Percentiles rank a stretch among this genome's conserved stretches.
Evolutionary conservation across 164 flowering plant species (phyloP).

Genomic region (Annona squamosa): DNA sequence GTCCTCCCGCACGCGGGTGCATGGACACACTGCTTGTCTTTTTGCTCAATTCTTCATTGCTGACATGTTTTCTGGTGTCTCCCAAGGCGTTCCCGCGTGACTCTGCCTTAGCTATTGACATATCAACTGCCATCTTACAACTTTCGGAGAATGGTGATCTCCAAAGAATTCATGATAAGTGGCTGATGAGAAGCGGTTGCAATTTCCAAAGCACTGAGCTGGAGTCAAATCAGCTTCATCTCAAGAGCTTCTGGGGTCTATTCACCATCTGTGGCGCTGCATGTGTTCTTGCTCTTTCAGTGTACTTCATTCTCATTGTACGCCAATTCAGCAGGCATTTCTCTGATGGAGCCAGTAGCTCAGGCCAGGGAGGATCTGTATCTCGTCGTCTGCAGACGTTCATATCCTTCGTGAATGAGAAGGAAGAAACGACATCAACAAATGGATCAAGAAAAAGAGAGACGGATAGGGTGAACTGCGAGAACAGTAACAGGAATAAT

Average conservation of each 20-base stretch:
- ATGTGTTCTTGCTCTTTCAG: slow-evolving; percentile 49
- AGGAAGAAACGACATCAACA: neutral
- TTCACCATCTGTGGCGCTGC: slow-evolving; percentile 58
- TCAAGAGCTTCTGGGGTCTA: slow-evolving; percentile 76
- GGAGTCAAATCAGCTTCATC: slow-evolving; percentile 44
- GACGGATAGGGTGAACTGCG: neutral
- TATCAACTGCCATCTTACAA: slow-evolving; percentile 82
- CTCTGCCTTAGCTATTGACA: slow-evolving; percentile 70
- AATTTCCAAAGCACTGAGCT: slow-evolving; percentile 20
- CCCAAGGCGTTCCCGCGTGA: slow-evolving; percentile 77
- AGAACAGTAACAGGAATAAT: neutral
- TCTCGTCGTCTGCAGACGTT: slow-evolving; percentile 40
- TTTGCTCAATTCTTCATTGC: neutral
- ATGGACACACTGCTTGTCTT: too few species aligned
- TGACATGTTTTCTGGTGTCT: neutral
- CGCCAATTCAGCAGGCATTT: slow-evolving; percentile 30
- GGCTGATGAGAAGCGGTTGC: slow-evolving; percentile 49
- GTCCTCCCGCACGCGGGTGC: neutral
- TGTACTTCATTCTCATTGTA: slow-evolving; percentile 31
- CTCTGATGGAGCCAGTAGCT: slow-evolving; percentile 21
- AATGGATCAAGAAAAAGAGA: neutral
- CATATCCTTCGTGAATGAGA: slow-evolving; percentile 10
- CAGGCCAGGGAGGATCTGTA: slow-evolving; percentile 22
- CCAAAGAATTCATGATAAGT: slow-evolving; percentile 64
- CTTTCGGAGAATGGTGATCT: slow-evolving; percentile 80